Conservation (phyloP, 192 early-diverging fungal genomes). For the Dimargaris verticillata region DNA sequence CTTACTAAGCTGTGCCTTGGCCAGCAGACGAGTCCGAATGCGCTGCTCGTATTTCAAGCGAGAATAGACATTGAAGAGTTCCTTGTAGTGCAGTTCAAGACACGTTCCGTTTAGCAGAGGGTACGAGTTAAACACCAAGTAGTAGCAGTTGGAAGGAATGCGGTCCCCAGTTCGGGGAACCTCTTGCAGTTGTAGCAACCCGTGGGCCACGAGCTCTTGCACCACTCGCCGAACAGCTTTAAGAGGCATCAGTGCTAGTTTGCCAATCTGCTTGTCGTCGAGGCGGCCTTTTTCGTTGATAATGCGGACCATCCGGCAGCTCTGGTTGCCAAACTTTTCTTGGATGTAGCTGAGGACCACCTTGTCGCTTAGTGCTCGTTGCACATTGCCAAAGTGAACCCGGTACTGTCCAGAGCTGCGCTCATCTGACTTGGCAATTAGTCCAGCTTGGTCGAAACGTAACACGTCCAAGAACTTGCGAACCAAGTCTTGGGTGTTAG, state of each 20-base stretch:
- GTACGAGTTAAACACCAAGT: conserved; percentile 48
- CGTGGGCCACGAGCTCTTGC: conserved; percentile 30
- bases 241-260: conserved; percentile 46
- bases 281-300: conserved; percentile 55
- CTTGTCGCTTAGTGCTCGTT: conserved; percentile 32
- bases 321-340: conserved; percentile 39
- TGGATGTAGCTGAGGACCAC: conserved; percentile 36
- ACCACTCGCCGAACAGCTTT: conserved; percentile 44
- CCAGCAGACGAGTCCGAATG: background rate
- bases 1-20: background rate
- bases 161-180: conserved; percentile 55
- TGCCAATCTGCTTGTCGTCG: conserved; percentile 51
- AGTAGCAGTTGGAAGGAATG: conserved; percentile 54
- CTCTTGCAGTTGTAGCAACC: conserved; percentile 37
- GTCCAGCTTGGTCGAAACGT: conserved; percentile 28
- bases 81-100: conserved; percentile 33
- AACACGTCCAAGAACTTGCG: conserved; percentile 44
- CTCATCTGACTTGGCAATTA: conserved; percentile 37
- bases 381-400: conserved; percentile 37
- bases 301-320: conserved; percentile 44
- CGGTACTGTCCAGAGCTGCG: conserved; percentile 39
- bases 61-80: conserved; percentile 25
- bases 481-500: conserved; percentile 24
- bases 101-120: conserved; percentile 29
- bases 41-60: background rate